Evolutionary conservation across 73 alveolate genomes (phyloP).

Genomic region (Paramecium octaurelia): DNA sequence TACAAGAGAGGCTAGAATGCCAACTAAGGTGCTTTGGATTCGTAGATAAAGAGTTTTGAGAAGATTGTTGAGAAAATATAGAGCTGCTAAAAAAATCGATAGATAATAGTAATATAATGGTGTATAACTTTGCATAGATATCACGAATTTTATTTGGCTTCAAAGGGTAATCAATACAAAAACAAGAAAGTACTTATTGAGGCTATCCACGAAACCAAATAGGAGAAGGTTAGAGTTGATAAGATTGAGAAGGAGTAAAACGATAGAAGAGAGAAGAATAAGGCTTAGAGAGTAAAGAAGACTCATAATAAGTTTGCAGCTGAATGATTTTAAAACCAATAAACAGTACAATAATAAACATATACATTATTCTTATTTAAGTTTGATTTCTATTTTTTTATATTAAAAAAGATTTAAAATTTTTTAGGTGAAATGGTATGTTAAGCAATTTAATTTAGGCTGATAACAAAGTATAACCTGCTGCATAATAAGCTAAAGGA

Average conservation of each 20-base stretch:
- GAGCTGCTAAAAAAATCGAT: conserved; percentile 96
- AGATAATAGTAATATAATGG: conserved; percentile 72
- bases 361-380: neutral
- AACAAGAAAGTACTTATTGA: conserved; percentile 95
- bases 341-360: neutral
- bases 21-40: conserved; percentile 95
- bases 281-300: conserved; percentile 54
- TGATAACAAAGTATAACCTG: neutral
- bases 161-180: conserved; percentile 98
- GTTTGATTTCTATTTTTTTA: conserved; percentile 18
- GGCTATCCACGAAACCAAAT: conserved; percentile 92
- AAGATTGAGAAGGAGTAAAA: conserved; percentile 56
- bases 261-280: conserved; percentile 65
- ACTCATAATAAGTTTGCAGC: neutral
- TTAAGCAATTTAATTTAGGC: neutral
- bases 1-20: conserved; percentile 98
- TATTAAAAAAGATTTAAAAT: conserved; percentile 21
- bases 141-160: conserved; percentile 92
- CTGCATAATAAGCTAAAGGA: neutral
- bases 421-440: conserved; percentile 14
- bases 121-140: conserved; percentile 52
- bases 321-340: neutral
- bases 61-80: conserved; percentile 94
- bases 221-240: conserved; percentile 58
- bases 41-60: conserved; percentile 98